Percentiles rank a stretch among this genome's conserved stretches.
phyloP scores from a whole-genome alignment of 331 rosid genomes.

The Telfairia occidentalis region DNA sequence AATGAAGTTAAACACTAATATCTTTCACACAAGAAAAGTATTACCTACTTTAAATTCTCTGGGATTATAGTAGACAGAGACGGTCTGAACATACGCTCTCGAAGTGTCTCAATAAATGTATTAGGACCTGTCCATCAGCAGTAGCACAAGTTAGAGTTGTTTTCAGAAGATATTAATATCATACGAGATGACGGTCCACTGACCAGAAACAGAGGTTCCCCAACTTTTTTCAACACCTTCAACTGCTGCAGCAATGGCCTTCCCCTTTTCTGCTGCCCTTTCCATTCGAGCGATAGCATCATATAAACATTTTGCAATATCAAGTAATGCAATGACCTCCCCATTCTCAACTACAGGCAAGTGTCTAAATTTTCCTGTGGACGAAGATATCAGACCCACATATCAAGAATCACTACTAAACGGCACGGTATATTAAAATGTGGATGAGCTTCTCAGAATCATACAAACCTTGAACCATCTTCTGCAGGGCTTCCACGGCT shows the following conservation, averaged over 20 bases:
- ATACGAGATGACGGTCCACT: conserved; percentile 23
- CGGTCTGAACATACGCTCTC: conserved; percentile 90
- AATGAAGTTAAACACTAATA: not conserved
- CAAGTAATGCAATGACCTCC: conserved; percentile 91
- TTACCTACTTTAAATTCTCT: conserved; percentile 98
- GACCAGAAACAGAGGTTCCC: conserved; percentile 71
- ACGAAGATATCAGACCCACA: conserved; percentile 18
- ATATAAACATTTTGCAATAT: conserved; percentile 91
- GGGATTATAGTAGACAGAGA: conserved; percentile 83
- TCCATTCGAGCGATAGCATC: conserved; percentile 99
- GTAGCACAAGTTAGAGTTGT: not conserved
- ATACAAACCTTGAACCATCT: conserved; percentile 94
- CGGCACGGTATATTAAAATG: not conserved
- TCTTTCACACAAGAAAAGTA: conserved; percentile 24
- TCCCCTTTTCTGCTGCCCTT: conserved; percentile 96
- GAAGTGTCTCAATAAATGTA: conserved; percentile 67
- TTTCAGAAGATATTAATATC: not conserved
- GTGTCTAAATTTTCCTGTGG: conserved; percentile 85
- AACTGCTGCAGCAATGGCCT: conserved; percentile 98
- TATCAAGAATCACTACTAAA: conserved; percentile 9
- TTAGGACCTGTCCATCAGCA: conserved; percentile 52
- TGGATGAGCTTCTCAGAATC: not conserved
- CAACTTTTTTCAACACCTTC: conserved; percentile 97
- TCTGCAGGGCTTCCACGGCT: conserved; percentile 98
- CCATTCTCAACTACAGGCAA: conserved; percentile 99